These are phyloP conservation scores for Rhynchospora breviuscula DNA, from an alignment of 176 grass and related monocot genomes.

Conservation along the genomic window DNA sequence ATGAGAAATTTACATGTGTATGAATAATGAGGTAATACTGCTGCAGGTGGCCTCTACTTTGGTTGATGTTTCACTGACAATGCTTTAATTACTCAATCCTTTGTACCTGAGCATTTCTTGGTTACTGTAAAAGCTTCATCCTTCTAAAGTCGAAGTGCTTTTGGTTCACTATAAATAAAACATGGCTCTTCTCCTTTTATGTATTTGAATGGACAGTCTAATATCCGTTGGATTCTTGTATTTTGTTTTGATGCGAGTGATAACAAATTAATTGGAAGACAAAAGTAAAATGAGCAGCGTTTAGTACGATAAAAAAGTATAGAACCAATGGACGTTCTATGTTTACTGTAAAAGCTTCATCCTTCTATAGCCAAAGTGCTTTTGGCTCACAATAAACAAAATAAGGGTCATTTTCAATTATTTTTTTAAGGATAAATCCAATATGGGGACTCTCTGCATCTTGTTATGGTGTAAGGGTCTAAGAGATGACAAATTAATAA, in stretches of 20 bases:
- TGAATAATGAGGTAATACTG: constrained; percentile 17
- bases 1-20: constrained; percentile 9
- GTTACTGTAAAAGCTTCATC: constrained; percentile 15
- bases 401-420: not conserved
- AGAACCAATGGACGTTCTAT: too few relatives aligned
- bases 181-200: too few relatives aligned
- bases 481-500: too few relatives aligned
- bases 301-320: too few relatives aligned
- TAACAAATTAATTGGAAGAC: not conserved
- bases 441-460: too few relatives aligned
- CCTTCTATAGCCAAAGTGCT: not conserved
- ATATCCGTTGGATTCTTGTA: not conserved
- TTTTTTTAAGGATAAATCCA: not conserved
- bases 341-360: not conserved
- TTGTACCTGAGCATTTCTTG: constrained; percentile 9
- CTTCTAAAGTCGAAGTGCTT: too few relatives aligned
- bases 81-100: not conserved
- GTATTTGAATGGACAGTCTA: too few relatives aligned
- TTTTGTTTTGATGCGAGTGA: not conserved
- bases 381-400: not conserved
- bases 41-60: constrained; percentile 13
- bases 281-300: too few relatives aligned
- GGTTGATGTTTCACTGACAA: constrained; percentile 1
- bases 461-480: too few relatives aligned
- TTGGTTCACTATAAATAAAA: too few relatives aligned